Evolutionary conservation across 2,329 filamentous ascomycete genomes (phyloP).

Genomic region (Trichoderma atroviride): DNA sequence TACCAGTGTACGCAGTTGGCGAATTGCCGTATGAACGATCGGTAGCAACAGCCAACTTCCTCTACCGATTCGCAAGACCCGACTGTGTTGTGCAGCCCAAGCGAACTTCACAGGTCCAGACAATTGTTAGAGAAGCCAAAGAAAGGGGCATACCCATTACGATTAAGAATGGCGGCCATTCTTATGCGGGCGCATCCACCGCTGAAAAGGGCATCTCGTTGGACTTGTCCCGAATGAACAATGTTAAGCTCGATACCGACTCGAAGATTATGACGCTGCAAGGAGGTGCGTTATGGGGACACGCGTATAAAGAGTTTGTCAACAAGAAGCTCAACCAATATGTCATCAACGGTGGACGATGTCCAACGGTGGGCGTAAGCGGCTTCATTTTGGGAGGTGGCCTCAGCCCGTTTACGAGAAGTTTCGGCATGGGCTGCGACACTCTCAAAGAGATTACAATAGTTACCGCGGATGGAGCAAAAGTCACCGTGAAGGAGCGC

Average conservation of each 20-base stretch:
- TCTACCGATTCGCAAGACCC: slow-evolving; percentile 29
- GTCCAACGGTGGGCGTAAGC: slow-evolving; percentile 43
- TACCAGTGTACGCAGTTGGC: background rate
- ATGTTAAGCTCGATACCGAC: slow-evolving; percentile 32
- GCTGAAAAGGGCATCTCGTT: slow-evolving; percentile 36
- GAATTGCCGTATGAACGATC: slow-evolving; percentile 27
- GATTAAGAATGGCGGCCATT: slow-evolving; percentile 39
- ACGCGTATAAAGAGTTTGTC: slow-evolving; percentile 39
- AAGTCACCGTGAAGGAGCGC: slow-evolving; percentile 30
- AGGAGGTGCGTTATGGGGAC: slow-evolving; percentile 38
- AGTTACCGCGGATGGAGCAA: slow-evolving; percentile 36
- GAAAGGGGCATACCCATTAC: slow-evolving; percentile 29
- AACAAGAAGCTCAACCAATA: slow-evolving; percentile 30
- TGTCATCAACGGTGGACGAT: slow-evolving; percentile 39
- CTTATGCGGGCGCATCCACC: slow-evolving; percentile 38
- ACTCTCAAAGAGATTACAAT: slow-evolving; percentile 40
- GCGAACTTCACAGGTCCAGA: slow-evolving; percentile 23
- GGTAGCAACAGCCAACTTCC: slow-evolving; percentile 28
- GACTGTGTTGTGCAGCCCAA: slow-evolving; percentile 29
- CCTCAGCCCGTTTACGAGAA: slow-evolving; percentile 39
- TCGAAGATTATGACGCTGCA: slow-evolving; percentile 32
- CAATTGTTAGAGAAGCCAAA: slow-evolving; percentile 20
- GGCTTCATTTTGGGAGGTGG: slow-evolving; percentile 46
- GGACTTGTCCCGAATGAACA: slow-evolving; percentile 38
- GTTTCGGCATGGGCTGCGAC: slow-evolving; percentile 23